phyloP scores from a whole-genome alignment of 1,284 basidiomycete species.

The Cutaneotrichosporon daszewskae region DNA sequence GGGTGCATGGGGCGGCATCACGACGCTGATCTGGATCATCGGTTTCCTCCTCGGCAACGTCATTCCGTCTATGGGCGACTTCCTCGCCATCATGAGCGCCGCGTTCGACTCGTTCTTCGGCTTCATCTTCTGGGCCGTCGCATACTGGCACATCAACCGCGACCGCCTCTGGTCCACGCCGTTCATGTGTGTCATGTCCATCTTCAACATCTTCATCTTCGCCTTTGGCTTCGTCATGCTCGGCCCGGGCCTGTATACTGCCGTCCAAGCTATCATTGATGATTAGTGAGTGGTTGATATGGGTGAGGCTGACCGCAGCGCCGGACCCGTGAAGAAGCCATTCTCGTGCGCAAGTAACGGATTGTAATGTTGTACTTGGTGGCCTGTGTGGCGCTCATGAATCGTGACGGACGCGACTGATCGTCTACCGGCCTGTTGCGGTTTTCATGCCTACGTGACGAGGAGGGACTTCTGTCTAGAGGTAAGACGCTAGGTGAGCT shows the following conservation, averaged over 20 bases:
- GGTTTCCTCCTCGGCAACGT: constrained; percentile 58
- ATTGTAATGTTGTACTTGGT: no score
- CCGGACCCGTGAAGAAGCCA: constrained; percentile 11
- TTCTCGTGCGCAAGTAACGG: constrained; percentile 2
- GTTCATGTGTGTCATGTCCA: constrained; percentile 23
- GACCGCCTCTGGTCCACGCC: constrained; percentile 33
- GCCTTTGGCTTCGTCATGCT: constrained; percentile 48
- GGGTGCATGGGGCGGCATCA: constrained; percentile 57
- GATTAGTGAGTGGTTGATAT: no score
- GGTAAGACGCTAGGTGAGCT: no score
- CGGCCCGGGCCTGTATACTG: constrained; percentile 51
- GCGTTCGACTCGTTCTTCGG: constrained; percentile 38
- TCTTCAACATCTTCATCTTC: constrained; percentile 48
- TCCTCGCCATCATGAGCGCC: constrained; percentile 47
- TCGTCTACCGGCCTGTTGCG: no score
- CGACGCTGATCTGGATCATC: constrained; percentile 55
- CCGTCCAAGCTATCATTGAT: constrained; percentile 48
- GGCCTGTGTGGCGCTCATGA: no score
- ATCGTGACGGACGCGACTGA: no score
- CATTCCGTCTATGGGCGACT: constrained; percentile 51
- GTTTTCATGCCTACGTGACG: no score
- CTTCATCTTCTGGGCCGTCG: constrained; percentile 51
- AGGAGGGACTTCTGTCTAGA: no score
- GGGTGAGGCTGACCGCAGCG: no score
- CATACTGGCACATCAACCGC: constrained; percentile 48